phyloP scores from a whole-genome alignment of 1,284 basidiomycete species.

The Golubevia pallescens region DNA sequence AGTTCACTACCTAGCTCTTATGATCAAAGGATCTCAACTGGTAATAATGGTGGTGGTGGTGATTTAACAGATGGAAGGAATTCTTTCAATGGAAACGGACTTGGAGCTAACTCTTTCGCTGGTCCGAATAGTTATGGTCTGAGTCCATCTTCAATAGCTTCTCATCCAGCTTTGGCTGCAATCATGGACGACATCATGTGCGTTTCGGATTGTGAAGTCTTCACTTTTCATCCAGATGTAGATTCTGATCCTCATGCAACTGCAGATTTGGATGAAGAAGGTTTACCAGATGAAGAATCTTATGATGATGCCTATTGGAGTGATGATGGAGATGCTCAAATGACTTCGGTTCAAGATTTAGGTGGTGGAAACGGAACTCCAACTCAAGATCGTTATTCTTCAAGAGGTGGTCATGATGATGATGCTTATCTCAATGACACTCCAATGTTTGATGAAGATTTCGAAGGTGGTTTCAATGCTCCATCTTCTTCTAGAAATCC shows the following conservation, averaged over 20 bases:
- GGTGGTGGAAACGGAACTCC: constrained; percentile 2
- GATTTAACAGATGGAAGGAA: too few relatives aligned
- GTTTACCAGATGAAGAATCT: constrained; percentile 30
- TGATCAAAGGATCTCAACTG: constrained; percentile 16
- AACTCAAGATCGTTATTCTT: not conserved
- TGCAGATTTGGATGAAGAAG: constrained; percentile 69
- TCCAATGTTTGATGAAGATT: constrained; percentile 61
- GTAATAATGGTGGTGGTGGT: too few relatives aligned
- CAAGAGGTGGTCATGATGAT: constrained; percentile 17
- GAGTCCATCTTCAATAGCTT: too few relatives aligned
- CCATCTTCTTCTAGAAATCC: too few relatives aligned
- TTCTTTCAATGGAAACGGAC: too few relatives aligned
- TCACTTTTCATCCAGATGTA: constrained; percentile 89
- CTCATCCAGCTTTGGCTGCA: constrained; percentile 81
- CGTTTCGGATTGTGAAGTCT: constrained; percentile 91
- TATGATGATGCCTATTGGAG: constrained; percentile 67
- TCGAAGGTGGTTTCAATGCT: constrained; percentile 22
- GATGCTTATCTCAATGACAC: constrained; percentile 44
- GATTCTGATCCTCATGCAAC: constrained; percentile 90
- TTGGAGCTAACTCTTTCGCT: too few relatives aligned
- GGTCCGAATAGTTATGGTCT: too few relatives aligned
- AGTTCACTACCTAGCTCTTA: constrained; percentile 40
- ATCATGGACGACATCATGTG: constrained; percentile 89
- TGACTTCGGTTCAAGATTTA: not conserved
- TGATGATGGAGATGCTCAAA: constrained; percentile 2